These are phyloP conservation scores for Pichia terricola DNA, from an alignment of 1,139 yeast genomes.

Conservation along the genomic window DNA sequence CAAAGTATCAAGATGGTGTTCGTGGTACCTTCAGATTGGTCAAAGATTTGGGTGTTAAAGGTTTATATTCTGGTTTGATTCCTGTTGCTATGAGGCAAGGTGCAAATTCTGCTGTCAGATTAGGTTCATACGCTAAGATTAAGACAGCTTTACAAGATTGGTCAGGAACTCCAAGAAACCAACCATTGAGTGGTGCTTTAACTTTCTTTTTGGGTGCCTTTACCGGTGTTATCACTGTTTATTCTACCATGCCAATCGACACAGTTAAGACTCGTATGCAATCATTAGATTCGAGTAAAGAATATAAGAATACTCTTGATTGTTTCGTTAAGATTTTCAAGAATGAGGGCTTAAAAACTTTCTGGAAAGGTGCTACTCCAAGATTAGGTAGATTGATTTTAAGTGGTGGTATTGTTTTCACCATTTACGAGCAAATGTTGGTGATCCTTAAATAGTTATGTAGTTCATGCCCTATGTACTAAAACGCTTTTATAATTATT, in stretches of 20 bases:
- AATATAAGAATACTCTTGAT: constrained; percentile 66
- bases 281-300: constrained; percentile 67
- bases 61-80: constrained; percentile 79
- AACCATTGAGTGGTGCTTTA: constrained; percentile 67
- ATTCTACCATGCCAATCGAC: constrained; percentile 95
- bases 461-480: too few species aligned
- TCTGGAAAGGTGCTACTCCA: constrained; percentile 99
- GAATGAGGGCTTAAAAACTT: constrained; percentile 85
- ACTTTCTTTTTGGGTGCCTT: constrained; percentile 88
- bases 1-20: constrained; percentile 63
- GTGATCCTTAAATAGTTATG: constrained; percentile 14
- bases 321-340: constrained; percentile 74
- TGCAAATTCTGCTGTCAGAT: constrained; percentile 86
- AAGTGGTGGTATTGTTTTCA: constrained; percentile 94
- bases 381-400: constrained; percentile 83
- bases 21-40: constrained; percentile 50
- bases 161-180: constrained; percentile 50
- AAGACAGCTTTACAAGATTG: constrained; percentile 74
- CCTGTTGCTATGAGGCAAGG: constrained; percentile 97
- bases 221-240: constrained; percentile 90
- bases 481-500: too few species aligned
- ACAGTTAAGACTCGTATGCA: constrained; percentile 98
- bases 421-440: constrained; percentile 85
- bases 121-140: constrained; percentile 87
- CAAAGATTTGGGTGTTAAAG: constrained; percentile 69